Evolutionary conservation across 164 flowering plant species (phyloP).

Genomic region (Magnolia officinalis): DNA sequence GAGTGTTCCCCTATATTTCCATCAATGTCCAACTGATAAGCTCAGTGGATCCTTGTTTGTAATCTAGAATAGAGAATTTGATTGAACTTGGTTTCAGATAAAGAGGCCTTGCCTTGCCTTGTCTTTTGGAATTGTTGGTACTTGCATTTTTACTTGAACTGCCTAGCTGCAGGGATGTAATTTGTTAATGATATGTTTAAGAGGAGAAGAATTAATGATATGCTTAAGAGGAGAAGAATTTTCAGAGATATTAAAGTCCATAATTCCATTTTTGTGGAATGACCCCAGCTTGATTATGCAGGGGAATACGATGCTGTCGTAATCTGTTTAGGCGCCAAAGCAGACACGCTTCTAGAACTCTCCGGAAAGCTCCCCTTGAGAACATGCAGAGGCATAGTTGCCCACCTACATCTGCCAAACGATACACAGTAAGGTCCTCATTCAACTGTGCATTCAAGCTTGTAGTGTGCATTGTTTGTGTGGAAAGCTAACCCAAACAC

Average conservation of each 20-base stretch:
- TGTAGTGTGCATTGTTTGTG: neutral
- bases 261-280: neutral
- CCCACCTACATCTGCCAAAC: conserved; percentile 55
- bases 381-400: conserved; percentile 84
- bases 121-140: neutral
- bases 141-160: neutral
- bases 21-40: too few species aligned
- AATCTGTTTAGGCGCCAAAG: conserved; percentile 79
- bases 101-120: too few species aligned
- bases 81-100: too few species aligned
- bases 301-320: conserved; percentile 75
- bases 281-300: conserved; percentile 18
- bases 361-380: conserved; percentile 78
- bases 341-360: conserved; percentile 70
- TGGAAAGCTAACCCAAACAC: neutral
- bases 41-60: too few species aligned
- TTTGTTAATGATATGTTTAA: neutral
- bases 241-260: neutral
- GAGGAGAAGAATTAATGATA: neutral
- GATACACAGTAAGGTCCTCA: conserved; percentile 34
- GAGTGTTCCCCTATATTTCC: too few species aligned
- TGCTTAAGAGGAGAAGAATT: neutral
- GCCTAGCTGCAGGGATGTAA: neutral
- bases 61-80: too few species aligned
- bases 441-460: neutral